phyloP scores from a whole-genome alignment of 306 rosid genomes.

The Vigna hirtella region DNA sequence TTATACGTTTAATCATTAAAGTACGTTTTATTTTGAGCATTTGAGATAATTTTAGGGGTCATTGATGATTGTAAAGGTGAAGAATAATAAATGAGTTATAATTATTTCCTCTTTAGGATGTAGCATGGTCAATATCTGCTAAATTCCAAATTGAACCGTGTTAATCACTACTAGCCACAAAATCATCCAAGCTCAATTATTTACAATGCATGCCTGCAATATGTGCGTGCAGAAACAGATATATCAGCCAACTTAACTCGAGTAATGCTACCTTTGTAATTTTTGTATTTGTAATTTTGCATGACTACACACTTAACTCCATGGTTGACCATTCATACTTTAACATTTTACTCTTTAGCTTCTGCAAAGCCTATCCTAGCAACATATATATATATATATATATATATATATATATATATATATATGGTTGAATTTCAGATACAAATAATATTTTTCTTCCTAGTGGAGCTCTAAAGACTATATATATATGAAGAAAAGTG shows the following conservation, averaged over 20 bases:
- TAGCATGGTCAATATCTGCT: slow-evolving; percentile 41
- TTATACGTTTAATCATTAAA: not conserved
- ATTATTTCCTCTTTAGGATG: slow-evolving; percentile 36
- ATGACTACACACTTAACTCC: not conserved
- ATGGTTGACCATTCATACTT: slow-evolving; percentile 42
- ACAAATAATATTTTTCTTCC: not conserved
- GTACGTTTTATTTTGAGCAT: not conserved
- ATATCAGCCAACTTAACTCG: slow-evolving; percentile 37
- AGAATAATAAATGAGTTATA: slow-evolving; percentile 2
- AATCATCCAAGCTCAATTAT: slow-evolving; percentile 52
- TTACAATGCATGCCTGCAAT: slow-evolving; percentile 49
- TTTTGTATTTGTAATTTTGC: slow-evolving; percentile 49
- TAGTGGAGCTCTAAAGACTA: not conserved
- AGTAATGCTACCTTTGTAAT: slow-evolving; percentile 25
- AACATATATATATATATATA: not conserved
- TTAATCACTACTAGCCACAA: slow-evolving; percentile 47
- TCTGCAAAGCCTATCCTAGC: not conserved
- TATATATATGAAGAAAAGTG: not conserved
- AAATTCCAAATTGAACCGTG: slow-evolving; percentile 51
- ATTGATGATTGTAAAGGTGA: not conserved
- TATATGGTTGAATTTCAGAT: not conserved
- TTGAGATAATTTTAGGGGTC: not conserved
- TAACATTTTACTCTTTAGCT: slow-evolving; percentile 45
- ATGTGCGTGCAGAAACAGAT: slow-evolving; percentile 38
- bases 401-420: too few species aligned